Conservation (phyloP, 371 early-diverging fungal genomes). For the Mucor indicus region DNA sequence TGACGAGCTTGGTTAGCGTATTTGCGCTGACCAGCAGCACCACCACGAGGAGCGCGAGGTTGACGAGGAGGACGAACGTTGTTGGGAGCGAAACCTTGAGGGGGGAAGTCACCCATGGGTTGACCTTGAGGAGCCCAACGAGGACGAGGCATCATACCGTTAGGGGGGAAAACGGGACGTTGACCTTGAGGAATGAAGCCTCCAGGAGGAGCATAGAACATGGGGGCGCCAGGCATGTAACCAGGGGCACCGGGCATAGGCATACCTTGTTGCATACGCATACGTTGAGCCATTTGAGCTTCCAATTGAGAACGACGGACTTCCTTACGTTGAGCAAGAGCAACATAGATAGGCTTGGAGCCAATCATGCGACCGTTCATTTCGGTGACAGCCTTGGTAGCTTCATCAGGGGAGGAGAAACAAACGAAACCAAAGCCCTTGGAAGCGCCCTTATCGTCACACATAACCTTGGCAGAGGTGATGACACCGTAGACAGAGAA, state of each 20-base stretch:
- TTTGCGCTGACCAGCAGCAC: slow-evolving; percentile 55
- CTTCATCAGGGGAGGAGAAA: slow-evolving; percentile 89
- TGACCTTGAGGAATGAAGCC: slow-evolving; percentile 59
- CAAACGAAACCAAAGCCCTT: slow-evolving; percentile 92
- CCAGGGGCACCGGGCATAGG: slow-evolving; percentile 49
- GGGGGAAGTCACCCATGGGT: slow-evolving; percentile 56
- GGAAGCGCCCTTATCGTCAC: slow-evolving; percentile 82
- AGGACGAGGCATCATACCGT: slow-evolving; percentile 74
- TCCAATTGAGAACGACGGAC: slow-evolving; percentile 90
- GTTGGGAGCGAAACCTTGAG: slow-evolving; percentile 42
- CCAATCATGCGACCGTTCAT: slow-evolving; percentile 92
- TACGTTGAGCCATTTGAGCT: slow-evolving; percentile 91
- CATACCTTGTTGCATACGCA: slow-evolving; percentile 65
- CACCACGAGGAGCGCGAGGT: slow-evolving; percentile 60
- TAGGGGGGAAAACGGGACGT: slow-evolving; percentile 72
- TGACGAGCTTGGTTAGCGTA: slow-evolving; percentile 43
- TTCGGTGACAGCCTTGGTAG: slow-evolving; percentile 87
- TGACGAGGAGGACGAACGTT: slow-evolving; percentile 48
- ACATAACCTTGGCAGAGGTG: slow-evolving; percentile 97
- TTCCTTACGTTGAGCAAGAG: slow-evolving; percentile 97
- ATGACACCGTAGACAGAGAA: slow-evolving; percentile 94
- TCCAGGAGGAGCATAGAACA: slow-evolving; percentile 57
- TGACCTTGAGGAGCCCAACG: slow-evolving; percentile 69
- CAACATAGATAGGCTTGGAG: slow-evolving; percentile 96
- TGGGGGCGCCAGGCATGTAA: slow-evolving; percentile 49